phyloP scores from a whole-genome alignment of 2,329 filamentous ascomycete genomes.

The Alternaria arborescens region DNA sequence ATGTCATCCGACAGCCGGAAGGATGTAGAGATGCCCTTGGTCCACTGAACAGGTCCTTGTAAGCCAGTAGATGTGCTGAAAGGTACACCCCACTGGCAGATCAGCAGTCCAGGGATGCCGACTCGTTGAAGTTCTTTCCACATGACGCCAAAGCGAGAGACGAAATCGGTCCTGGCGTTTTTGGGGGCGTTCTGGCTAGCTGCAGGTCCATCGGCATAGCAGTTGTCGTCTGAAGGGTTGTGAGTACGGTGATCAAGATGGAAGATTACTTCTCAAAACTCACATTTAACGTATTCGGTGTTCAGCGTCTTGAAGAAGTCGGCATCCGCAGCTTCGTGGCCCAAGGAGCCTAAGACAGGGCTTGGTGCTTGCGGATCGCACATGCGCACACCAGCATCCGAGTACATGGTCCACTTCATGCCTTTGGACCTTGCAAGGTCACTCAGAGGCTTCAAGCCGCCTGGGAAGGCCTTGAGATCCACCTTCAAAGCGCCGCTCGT shows the following conservation, averaged over 20 bases:
- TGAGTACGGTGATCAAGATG: background rate
- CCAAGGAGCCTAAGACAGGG: conserved; percentile 25
- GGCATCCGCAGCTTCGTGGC: conserved; percentile 28
- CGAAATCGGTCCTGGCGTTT: conserved; percentile 25
- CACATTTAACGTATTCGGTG: conserved; percentile 32
- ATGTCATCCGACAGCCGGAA: conserved; percentile 32
- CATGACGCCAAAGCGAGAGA: conserved; percentile 25
- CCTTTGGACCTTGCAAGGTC: conserved; percentile 31
- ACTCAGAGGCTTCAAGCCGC: conserved; percentile 27
- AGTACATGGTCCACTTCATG: conserved; percentile 37
- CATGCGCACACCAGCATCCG: conserved; percentile 31
- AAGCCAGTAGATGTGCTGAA: conserved; percentile 22
- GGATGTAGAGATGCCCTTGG: conserved; percentile 29
- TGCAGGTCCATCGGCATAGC: conserved; percentile 26
- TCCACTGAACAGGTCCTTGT: conserved; percentile 28
- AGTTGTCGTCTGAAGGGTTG: conserved; percentile 26
- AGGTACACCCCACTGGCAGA: conserved; percentile 30
- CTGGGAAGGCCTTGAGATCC: conserved; percentile 23
- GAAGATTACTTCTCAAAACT: background rate
- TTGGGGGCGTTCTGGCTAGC: conserved; percentile 29
- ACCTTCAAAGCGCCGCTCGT: conserved; percentile 26
- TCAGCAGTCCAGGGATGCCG: conserved; percentile 26
- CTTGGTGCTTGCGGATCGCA: conserved; percentile 27
- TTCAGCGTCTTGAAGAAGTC: conserved; percentile 32
- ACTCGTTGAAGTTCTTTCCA: conserved; percentile 32